phyloP scores from a whole-genome alignment of 768 basidiomycete species.

The Infundibulicybe gibba region DNA sequence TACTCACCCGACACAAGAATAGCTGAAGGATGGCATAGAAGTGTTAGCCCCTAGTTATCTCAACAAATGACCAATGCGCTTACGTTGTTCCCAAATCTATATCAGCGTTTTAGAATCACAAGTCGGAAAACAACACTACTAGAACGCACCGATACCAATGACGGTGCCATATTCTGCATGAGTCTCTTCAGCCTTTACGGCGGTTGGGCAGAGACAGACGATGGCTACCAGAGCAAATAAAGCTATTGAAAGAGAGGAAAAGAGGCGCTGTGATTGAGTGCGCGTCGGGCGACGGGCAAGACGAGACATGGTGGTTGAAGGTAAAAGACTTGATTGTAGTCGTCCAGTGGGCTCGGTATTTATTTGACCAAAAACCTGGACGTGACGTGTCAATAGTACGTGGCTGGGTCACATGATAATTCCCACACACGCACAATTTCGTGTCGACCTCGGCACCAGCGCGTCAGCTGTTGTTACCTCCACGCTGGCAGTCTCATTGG shows the following conservation, averaged over 20 bases:
- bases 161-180: conserved; percentile 85
- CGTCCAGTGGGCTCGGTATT: conserved; percentile 15
- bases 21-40: conserved; percentile 40
- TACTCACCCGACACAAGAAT: conserved; percentile 93
- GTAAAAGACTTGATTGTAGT: conserved; percentile 19
- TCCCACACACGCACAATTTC: conserved; percentile 4
- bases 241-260: conserved; percentile 58
- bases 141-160: conserved; percentile 79
- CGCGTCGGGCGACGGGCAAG: conserved; percentile 49
- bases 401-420: conserved; percentile 30
- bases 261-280: conserved; percentile 49
- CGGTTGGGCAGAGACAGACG: conserved; percentile 65
- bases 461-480: no score
- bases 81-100: conserved; percentile 91
- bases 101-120: neutral
- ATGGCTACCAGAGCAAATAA: conserved; percentile 67
- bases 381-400: conserved; percentile 40
- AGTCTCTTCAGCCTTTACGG: conserved; percentile 60
- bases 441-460: no score
- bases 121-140: neutral
- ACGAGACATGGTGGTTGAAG: conserved; percentile 32
- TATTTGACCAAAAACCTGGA: conserved; percentile 17
- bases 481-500: no score
- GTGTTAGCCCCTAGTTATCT: conserved; percentile 14
- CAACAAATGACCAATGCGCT: conserved; percentile 9